Conservation (phyloP, 1,139 yeast genomes). For the Taphrina deformans region DNA sequence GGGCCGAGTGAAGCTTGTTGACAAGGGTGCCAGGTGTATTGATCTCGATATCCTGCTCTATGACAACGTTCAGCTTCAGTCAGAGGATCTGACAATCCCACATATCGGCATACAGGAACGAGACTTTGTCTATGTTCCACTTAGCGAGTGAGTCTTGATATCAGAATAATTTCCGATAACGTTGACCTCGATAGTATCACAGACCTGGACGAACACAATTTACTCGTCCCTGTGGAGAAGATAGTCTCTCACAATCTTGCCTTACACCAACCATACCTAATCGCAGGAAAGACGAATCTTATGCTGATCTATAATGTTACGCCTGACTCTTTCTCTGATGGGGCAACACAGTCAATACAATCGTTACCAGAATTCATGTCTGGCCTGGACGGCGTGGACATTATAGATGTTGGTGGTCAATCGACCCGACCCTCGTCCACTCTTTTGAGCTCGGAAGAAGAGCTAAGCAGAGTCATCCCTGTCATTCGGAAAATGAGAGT, state of each 20-base stretch:
- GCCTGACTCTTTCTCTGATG: constrained; percentile 96
- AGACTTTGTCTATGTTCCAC: constrained; percentile 83
- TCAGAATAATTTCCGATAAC: neutral
- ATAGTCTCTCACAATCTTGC: neutral
- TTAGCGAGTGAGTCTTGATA: constrained; percentile 57
- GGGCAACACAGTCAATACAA: constrained; percentile 53
- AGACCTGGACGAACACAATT: constrained; percentile 13
- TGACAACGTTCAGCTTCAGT: constrained; percentile 58
- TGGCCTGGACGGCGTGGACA: constrained; percentile 56
- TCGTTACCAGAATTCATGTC: constrained; percentile 52
- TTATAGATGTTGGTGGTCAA: constrained; percentile 89
- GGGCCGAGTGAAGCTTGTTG: constrained; percentile 71
- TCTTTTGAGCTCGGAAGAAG: constrained; percentile 57
- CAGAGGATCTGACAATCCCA: constrained; percentile 61
- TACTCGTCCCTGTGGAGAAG: constrained; percentile 1
- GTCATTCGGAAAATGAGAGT: constrained; percentile 63
- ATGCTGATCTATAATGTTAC: constrained; percentile 91
- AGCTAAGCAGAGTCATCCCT: constrained; percentile 65
- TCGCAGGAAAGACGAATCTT: constrained; percentile 47
- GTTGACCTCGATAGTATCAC: neutral
- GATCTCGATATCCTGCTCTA: constrained; percentile 84
- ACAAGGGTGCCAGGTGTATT: constrained; percentile 87
- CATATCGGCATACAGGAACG: constrained; percentile 87
- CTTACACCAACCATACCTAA: constrained; percentile 18
- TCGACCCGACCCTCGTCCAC: constrained; percentile 82